Base-by-base conservation (phyloP, 2,329 filamentous ascomycete genomes). In the Fusarium xyrophilum region DNA sequence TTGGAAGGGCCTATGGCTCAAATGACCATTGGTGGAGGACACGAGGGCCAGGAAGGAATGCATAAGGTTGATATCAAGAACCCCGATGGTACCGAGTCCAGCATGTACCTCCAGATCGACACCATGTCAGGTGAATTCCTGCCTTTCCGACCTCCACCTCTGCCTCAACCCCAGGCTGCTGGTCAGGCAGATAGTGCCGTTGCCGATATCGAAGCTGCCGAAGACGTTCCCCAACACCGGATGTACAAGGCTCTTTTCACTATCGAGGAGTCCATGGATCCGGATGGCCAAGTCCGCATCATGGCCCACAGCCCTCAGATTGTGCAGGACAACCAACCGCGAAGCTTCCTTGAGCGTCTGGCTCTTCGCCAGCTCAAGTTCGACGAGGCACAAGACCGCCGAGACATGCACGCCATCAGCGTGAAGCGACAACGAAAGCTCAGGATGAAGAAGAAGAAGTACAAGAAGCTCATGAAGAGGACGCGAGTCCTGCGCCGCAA, bases 371-470 rank as follows among this genome's bases (percentile, higher is more conserved):
- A 90, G 79, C 78, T 88, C 73, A 84, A 82, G 64, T 88, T 86
- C 62, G 85, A 88, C 67, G 84, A 88, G 57, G 81, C 82, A 53
- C 81, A 84, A 67, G 80, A 81, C 56, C 82, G 81, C 69, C 79
- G 79, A 60, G 80, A 82, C 72, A 94, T 97, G 90, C 82, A 90
- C 65, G 88, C 93, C 68, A 93, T 99, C 77, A 97, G 93, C 77
- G 95, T 97, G 73, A 93, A 91, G 85, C 87, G 96, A 79, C 93
- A 97, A 81, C 86, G 93, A 77, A 96, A 96, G 83, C 83, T 97
- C 76, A 97, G 93, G 88, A 99, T 99, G 94, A 99, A 99, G 92
- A 99, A 98, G 88, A 95, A 98, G 88, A 99, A 99, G 89, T 97
- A 97, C 82, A 98, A 97, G 93, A 99, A 99, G 88, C 85, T 98